Evolutionary conservation across 768 basidiomycete species (phyloP), one percentile per base, ranked within the genome.

Genomic region (Hydnomerulius pinastri): DNA sequence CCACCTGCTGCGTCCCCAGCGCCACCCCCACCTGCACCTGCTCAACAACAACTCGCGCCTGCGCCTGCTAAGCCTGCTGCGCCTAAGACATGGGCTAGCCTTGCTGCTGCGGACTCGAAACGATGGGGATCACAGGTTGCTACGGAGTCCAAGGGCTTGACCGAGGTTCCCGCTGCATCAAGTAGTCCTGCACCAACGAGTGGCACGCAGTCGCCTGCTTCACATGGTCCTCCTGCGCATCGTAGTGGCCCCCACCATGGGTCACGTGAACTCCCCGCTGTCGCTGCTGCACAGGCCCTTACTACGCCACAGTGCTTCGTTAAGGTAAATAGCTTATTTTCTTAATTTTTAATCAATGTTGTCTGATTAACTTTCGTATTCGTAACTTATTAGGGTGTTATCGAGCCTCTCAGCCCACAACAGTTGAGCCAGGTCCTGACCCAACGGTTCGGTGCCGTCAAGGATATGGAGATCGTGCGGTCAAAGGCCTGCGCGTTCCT

Each of bases 401-500:
- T 80, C 13, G 90, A 93, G 49, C 70, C 77, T 27, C 73, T 93
- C 33, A 70, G 81, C 21, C 74, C 79, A 39, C 44, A 68, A 12
- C 72, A 77, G 1, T 77, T 95, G 30, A 71, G 65, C 18, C 70
- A 66, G 33, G 64, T 72, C 3, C 77, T 94, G 29, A 70, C 75
- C 0, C 62, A 68, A 27, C 82, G 85, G 28, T 95, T 95, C 67
- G 92, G 92, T 0, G 76, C 83, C 0, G 77, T 97, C 63, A 91
- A 89, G 68, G 92, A 93, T 20, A 70, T 94, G 35, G 95, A 98
- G 69, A 85, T 97, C 56, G 86, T 96, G 35, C 89, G 88, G 55
- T 66, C 62, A 64, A 96, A 91, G 68, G 92, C 90, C 0, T 98
- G 95, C 63, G 95, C 94, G 1, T 98, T 98, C 81, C 76, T 97